Evolutionary conservation across 192 early-diverging fungal species (phyloP), one percentile per base, ranked within the genome.

Genomic region (Podila horticola): DNA sequence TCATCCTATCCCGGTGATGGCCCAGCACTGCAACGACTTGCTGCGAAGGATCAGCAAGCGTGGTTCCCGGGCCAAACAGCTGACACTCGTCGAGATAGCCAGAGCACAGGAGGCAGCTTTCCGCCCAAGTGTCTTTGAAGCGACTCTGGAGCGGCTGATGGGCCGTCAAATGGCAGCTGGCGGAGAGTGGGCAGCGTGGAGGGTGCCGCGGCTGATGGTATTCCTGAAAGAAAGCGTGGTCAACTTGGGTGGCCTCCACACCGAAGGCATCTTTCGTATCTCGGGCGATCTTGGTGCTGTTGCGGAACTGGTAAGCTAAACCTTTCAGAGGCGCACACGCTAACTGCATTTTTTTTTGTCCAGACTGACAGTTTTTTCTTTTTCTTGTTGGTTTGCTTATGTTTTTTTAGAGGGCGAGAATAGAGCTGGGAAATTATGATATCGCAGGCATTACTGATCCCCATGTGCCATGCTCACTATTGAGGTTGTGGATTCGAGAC

Each of bases 191-290:
- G 84, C 87, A 26, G 75, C 87, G 28, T 85, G 92, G 55, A 83
- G 89, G 9, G 74, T 98, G 22, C 97, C 97, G 5, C 88, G 89
- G 8, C 88, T 99, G 34, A 89, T 99, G 20, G 89, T 92, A 33
- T 95, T 94, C 69, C 85, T 99, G 63, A 88, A 91, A 5, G 88
- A 91, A 15, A 84, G 90, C 9, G 93, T 99, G 29, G 67, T 92
- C 24, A 79, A 89, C 1, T 88, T 97, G 29, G 90, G 93, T 41
- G 97, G 97, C 17, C 87, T 87, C 33, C 64, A 83, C 58, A 91
- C 95, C 15, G 97, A 99, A 82, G 97, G 97, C 34, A 97, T 99
- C 62, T 99, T 99, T 82, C 91, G 97, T 65, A 95, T 99, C 17
- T 95, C 97, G 24, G 97, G 95, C 26, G 95, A 98, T 82, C 91